Conservation (phyloP, 1,139 yeast genomes). For the Spathaspora sp. region DNA sequence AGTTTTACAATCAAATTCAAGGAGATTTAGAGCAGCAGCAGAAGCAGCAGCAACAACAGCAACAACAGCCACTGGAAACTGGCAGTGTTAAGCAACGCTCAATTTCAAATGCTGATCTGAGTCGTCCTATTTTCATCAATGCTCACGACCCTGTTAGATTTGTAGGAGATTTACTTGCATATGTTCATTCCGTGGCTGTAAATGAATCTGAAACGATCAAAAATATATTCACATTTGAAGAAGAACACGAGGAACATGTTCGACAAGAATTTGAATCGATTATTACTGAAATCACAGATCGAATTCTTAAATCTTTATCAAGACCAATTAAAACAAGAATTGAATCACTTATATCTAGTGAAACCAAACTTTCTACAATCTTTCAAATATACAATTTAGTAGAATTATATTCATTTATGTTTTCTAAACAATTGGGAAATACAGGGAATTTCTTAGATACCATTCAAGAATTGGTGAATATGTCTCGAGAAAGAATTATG, state of each 20-base stretch:
- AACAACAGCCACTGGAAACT: slow-evolving; percentile 6
- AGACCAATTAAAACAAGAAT: slow-evolving; percentile 48
- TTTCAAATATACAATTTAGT: slow-evolving; percentile 63
- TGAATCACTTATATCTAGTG: slow-evolving; percentile 69
- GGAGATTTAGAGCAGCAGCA: slow-evolving; percentile 21
- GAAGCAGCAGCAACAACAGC: slow-evolving; percentile 10
- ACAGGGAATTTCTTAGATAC: slow-evolving; percentile 21
- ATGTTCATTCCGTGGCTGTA: slow-evolving; percentile 84
- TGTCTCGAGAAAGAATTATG: slow-evolving; percentile 42
- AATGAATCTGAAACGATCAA: slow-evolving; percentile 80
- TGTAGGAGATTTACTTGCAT: slow-evolving; percentile 86
- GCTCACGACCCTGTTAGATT: slow-evolving; percentile 83
- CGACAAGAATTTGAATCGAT: slow-evolving; percentile 24
- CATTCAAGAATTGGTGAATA: slow-evolving; percentile 24
- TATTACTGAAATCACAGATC: slow-evolving; percentile 33
- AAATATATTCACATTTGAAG: slow-evolving; percentile 31
- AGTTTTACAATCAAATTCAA: slow-evolving; percentile 54
- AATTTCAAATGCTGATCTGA: slow-evolving; percentile 15
- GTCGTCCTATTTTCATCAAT: slow-evolving; percentile 58
- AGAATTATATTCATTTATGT: slow-evolving; percentile 69
- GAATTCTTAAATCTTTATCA: slow-evolving; percentile 34
- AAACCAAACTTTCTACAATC: slow-evolving; percentile 54
- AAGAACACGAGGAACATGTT: slow-evolving; percentile 17
- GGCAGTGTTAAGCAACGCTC: slow-evolving; percentile 6
- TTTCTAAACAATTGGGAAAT: slow-evolving; percentile 43